A percentile compares a stretch with the other conserved stretches of the same genome.
Conservation (phyloP, 371 early-diverging fungal genomes). For the Apophysomyces elegans region DNA sequence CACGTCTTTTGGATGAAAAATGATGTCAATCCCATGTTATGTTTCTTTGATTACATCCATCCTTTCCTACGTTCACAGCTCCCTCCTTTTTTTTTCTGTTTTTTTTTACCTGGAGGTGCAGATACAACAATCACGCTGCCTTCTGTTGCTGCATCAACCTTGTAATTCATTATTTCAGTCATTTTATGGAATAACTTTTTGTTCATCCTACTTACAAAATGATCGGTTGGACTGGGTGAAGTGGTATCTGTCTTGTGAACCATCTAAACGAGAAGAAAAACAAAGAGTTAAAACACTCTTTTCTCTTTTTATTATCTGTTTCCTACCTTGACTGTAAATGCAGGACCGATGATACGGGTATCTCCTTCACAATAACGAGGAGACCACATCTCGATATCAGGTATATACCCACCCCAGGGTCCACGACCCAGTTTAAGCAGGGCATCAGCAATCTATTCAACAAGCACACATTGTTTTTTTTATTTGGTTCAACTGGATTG, state of each 20-base stretch:
- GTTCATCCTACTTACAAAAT: constrained; percentile 59
- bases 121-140: constrained; percentile 71
- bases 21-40: constrained; percentile 9
- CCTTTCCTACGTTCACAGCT: too few species aligned
- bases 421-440: constrained; percentile 63
- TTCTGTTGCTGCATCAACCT: constrained; percentile 60
- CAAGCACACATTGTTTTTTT: constrained; percentile 5
- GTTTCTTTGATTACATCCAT: neutral
- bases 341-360: constrained; percentile 73
- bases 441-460: constrained; percentile 73
- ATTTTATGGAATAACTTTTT: constrained; percentile 6
- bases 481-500: too few species aligned
- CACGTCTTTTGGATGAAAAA: constrained; percentile 30
- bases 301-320: neutral
- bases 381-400: constrained; percentile 70
- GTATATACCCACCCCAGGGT: constrained; percentile 67
- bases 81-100: neutral
- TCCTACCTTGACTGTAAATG: constrained; percentile 73
- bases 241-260: constrained; percentile 51
- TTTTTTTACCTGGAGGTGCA: constrained; percentile 57
- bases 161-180: constrained; percentile 22
- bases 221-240: constrained; percentile 49
- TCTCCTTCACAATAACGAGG: constrained; percentile 63
- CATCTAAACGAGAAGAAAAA: constrained; percentile 33
- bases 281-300: neutral